Conservation (phyloP, 2,329 filamentous ascomycete genomes). For the Byssothecium circinans region DNA sequence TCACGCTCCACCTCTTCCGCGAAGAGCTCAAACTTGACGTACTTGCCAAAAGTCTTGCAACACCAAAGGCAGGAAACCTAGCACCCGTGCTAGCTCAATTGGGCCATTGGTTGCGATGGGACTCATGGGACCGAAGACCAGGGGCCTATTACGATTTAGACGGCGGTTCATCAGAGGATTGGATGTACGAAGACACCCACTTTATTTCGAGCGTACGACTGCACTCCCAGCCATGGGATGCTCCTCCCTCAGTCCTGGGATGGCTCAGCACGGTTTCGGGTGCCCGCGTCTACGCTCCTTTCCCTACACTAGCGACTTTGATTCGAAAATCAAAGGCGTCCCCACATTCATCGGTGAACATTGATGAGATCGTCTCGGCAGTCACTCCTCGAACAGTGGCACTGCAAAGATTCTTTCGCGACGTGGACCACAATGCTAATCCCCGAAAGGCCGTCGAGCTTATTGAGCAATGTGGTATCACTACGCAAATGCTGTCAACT, state of each 20-base stretch:
- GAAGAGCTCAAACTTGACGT: conserved; percentile 86
- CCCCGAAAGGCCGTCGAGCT: conserved; percentile 69
- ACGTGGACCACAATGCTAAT: conserved; percentile 44
- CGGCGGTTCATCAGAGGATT: conserved; percentile 56
- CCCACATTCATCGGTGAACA: conserved; percentile 41
- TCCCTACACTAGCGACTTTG: conserved; percentile 42
- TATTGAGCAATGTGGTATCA: conserved; percentile 71
- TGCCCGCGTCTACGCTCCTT: conserved; percentile 33
- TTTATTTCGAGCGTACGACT: conserved; percentile 28
- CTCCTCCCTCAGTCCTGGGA: conserved; percentile 62
- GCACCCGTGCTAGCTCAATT: conserved; percentile 80
- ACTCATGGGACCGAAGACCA: conserved; percentile 58
- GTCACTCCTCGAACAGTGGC: conserved; percentile 62
- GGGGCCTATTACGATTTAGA: conserved; percentile 64
- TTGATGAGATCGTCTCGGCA: conserved; percentile 37
- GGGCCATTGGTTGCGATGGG: conserved; percentile 78
- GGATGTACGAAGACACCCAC: conserved; percentile 58
- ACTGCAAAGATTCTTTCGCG: conserved; percentile 67
- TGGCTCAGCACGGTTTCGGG: conserved; percentile 47
- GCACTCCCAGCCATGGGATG: conserved; percentile 39
- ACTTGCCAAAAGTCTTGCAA: conserved; percentile 53
- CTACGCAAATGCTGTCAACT: conserved; percentile 70
- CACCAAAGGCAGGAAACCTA: conserved; percentile 55
- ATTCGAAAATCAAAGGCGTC: conserved; percentile 42
- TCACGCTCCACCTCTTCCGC: conserved; percentile 78